These are phyloP conservation scores for Gamsiella multidivaricata DNA, from an alignment of 192 early-diverging fungal genomes.

Conservation along the genomic window DNA sequence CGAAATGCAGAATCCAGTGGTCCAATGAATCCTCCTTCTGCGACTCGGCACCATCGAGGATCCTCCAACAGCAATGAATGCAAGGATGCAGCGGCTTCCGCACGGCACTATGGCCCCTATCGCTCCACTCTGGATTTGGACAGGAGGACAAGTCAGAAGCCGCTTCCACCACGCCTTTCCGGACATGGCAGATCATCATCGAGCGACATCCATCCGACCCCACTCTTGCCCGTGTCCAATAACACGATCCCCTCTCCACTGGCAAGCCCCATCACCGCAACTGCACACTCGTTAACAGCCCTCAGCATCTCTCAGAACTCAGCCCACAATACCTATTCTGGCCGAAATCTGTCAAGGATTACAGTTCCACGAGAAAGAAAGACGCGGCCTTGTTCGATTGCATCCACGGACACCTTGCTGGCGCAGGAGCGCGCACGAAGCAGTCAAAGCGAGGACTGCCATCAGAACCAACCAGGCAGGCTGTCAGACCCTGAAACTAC, in stretches of 20 bases:
- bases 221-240: slow-evolving; percentile 1
- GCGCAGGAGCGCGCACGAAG: slow-evolving; percentile 6
- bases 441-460: not conserved
- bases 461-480: slow-evolving; percentile 16
- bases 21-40: not conserved
- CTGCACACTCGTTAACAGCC: slow-evolving; percentile 33
- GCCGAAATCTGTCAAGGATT: slow-evolving; percentile 27
- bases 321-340: not conserved
- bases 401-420: slow-evolving; percentile 18
- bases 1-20: not conserved
- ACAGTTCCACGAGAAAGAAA: slow-evolving; percentile 27
- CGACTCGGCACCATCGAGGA: not conserved
- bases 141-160: not conserved
- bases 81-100: not conserved
- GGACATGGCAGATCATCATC: slow-evolving; percentile 11
- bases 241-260: slow-evolving; percentile 28
- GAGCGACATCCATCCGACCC: not conserved
- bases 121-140: not conserved
- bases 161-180: slow-evolving; percentile 17
- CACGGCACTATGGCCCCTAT: not conserved
- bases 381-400: slow-evolving; percentile 24
- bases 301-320: slow-evolving; percentile 33
- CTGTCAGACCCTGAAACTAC: slow-evolving; percentile 37
- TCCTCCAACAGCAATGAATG: not conserved
- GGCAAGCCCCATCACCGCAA: slow-evolving; percentile 41